Base-by-base conservation (phyloP, 345 rosid species). In the Eucalyptus polyanthemos region DNA sequence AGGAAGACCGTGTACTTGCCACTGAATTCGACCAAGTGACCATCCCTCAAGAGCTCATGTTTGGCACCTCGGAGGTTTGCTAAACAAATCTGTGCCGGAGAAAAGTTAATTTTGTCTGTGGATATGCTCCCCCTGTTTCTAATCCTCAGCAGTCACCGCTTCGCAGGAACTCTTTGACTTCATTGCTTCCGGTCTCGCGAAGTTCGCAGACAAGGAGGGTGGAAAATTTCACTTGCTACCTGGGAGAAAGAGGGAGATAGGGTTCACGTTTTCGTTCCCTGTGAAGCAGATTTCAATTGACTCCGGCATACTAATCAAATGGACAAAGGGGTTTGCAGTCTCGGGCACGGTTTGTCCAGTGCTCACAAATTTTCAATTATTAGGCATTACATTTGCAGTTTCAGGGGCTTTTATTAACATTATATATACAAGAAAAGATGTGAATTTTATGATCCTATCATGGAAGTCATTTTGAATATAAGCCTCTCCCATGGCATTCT, bases 231-330 rank as follows among this genome's bases (percentile, higher is more conserved):
- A 85, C 86, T 88, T 96, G 51, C 93, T 92, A 10, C 58, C 87
- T 86, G 98, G 96, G 87, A 95, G 93, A 88, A 92, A 93, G 92
- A 93, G 98, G 86, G 98, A 97, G 92, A 92, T 95, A 69, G 99
- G 98, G 17, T 96, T 97, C 90, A 95, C 99, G 13, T 97, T 97
- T 87, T 96, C 99, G 31, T 97, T 97, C 93, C 98, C 99, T 4
- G 96, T 97, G 90, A 90, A 92, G 81, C 98, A 95, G 90, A 95
- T 94, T 11, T 94, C 99, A 7, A 94, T 96, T 88, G 96, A 95
- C 89, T 95, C 99, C 6, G 98, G 99, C 25, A 93, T 95, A 58
- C 90, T 97, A 14, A 95, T 95, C 56, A 95, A 95, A 88, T 97
- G 99, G 98, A 96, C 98, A 49, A 96, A 97, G 90, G 98, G 98